Evolutionary conservation across 129 eudicot species (phyloP), one percentile per base, ranked within the genome.

Genomic region (Flaveria bidentis): DNA sequence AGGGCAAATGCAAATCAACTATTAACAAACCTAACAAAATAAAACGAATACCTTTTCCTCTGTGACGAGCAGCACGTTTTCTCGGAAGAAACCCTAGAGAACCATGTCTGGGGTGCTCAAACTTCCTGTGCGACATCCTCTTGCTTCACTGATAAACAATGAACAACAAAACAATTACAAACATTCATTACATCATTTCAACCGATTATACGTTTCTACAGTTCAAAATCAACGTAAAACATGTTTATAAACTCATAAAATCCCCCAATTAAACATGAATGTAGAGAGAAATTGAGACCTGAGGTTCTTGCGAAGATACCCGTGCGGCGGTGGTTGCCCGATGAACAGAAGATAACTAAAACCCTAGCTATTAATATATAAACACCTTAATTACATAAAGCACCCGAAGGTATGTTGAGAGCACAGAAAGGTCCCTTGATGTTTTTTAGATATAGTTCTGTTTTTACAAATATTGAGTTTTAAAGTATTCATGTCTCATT

Each of bases 41-140:
- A 60, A 63, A 63, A 69, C 1, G 1, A 14, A 5, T 73, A 86
- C 87, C 89, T 78, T 83, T 86, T 14, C 89, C 89, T 73, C 89
- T 86, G 78, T 86, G 89, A 0, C 89, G 89, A 77, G 89, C 81
- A 67, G 89, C 89, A 53, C 89, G 84, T 82, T 86, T 86, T 81
- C 87, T 76, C 3, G 89, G 89, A 51, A 86, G 89, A 76, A 86
- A 86, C 47, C 89, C 89, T 42, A 86, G 89, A 9, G 82, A 82
- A 67, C 85, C 82, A 47, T 82, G 85, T 49, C 85, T 71, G 2
- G 85, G 85, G 26, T 86, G 89, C 87, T 86, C 89, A 73, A 86
- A 86, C 69, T 86, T 86, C 83, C 85, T 86, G 89, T 86, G 89
- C 28, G 89, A 86, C 89, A 86, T 86, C 15, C 51, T 36, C 41